Evolutionary conservation across 345 rosid genomes (phyloP), one percentile per base, ranked within the genome.

Genomic region (Cardamine chenopodiifolia): DNA sequence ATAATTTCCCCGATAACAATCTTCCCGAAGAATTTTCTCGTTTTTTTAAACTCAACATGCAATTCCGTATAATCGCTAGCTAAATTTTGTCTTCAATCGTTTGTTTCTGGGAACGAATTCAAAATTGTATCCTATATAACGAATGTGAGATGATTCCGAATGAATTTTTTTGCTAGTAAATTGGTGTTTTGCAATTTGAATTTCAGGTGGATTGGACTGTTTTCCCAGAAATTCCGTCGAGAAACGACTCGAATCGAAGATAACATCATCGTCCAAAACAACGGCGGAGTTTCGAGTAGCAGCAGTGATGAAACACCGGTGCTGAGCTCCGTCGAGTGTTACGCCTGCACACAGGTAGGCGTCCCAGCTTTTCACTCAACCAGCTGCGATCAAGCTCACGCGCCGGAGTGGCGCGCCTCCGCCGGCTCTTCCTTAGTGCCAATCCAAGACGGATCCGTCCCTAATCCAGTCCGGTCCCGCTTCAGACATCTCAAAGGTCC

Each of bases 341-440:
- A 90, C 65, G 96, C 98, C 0, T 94, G 98, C 80, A 94, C 98
- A 8, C 92, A 91, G 34, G 97, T 84, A 42, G 98, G 98, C 18
- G 93, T 88, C 11, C 97, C 98, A 4, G 90, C 80, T 32, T 94
- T 91, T 68, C 98, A 91, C 82, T 94, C 98, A 65, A 90, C 93
- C 39, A 91, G 97, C 85, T 94, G 98, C 80, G 97, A 90, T 88
- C 82, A 72, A 19, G 95, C 90, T 40, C 83, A 87, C 83, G 89
- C 83, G 62, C 97, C 92, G n/a, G 87, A 91, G 83, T 94, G 95
- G 97, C 95, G 88, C 53, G 98, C 98, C 68, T 90, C 89, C 4
- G 97, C 97, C 8, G 98, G 98, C 5, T 87, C 98, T 18, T 91
- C 90, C 19, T 82, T 94, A 1, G 96, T 94, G 19, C 96, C 98